Evolutionary conservation across 2,329 filamentous ascomycete species (phyloP), one percentile per base, ranked within the genome.

Genomic region (Ophiostoma montium): DNA sequence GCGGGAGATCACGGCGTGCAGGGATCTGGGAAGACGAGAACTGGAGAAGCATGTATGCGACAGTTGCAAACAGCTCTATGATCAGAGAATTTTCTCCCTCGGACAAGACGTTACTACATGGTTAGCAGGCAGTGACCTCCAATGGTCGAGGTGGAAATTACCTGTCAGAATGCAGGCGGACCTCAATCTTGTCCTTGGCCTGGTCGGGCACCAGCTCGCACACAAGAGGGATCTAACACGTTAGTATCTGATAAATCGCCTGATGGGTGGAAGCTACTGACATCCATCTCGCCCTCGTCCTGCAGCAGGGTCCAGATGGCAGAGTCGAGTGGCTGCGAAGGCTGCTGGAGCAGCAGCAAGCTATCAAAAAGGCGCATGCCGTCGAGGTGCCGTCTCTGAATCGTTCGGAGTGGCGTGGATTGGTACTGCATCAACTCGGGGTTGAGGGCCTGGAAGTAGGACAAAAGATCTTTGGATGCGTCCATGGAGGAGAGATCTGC

Each of bases 271-370:
- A 8, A 8, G 23, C 23, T 27, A 27, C 69, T 65, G 50, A 82
- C 68, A 61, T 86, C 83, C 82, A 89, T 89, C 5, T 69, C 66
- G 3, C 79, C 76, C 12, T 68, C 65, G 50, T 83, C 80, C 15
- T 68, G 65, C 47, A 73, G 65, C 1, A 82, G 57, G 0, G 66
- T 68, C 80, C 80, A 84, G 2, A 83, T 57, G 0, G 54, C 56
- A 5, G 61, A 56, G 46, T 82, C 73, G 53, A 84, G 71, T 2
- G 74, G 67, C 31, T 76, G 73, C 7, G 68, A 58, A 0, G 75
- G 70, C 39, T 82, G 80, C 59, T 95, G 89, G 11, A 95, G 67
- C 45, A 95, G 75, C 15, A 95, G 67, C 30, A 95, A 65, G 1
- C 83, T 85, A 59, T 94, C 86, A 60, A 95, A 95, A 0, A 95